Conservation (phyloP, 75 land plant species). For the Pseudotsuga menziesii region DNA sequence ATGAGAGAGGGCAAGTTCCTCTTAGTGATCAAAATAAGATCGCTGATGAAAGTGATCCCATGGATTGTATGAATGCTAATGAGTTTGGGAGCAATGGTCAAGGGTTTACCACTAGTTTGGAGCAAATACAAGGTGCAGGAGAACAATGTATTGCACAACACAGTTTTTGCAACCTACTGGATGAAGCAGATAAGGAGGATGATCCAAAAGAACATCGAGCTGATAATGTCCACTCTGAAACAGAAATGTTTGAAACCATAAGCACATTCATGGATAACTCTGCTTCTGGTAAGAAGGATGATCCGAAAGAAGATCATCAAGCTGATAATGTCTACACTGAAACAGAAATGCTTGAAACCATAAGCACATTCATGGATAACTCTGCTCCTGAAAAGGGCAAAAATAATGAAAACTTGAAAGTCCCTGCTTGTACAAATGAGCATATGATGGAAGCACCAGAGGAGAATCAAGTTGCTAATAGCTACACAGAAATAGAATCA, state of each 20-base stretch:
- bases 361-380: not conserved
- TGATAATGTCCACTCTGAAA: not conserved
- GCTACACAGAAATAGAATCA: not conserved
- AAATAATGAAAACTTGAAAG: not conserved
- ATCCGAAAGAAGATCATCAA: slow-evolving; percentile 1
- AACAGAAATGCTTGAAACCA: not conserved
- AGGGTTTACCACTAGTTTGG: slow-evolving; percentile 10
- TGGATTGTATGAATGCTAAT: slow-evolving; percentile 5
- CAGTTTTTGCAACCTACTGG: not conserved
- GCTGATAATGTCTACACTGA: not conserved
- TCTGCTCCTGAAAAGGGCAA: not conserved
- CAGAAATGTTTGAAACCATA: not conserved
- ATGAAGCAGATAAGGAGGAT: not conserved
- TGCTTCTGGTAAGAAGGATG: not conserved
- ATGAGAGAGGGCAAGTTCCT: not conserved
- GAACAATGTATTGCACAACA: not conserved
- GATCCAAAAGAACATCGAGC: not conserved
- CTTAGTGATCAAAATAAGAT: not conserved
- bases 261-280: too few species aligned
- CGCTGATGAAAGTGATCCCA: not conserved
- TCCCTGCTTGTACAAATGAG: not conserved
- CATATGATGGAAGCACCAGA: not conserved
- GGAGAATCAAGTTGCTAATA: not conserved
- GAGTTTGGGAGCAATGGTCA: not conserved
- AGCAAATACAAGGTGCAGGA: not conserved